A percentile compares a stretch with the other conserved stretches of the same genome.
phyloP scores from a whole-genome alignment of 192 early-diverging fungal species.

The Coemansia sp. region DNA sequence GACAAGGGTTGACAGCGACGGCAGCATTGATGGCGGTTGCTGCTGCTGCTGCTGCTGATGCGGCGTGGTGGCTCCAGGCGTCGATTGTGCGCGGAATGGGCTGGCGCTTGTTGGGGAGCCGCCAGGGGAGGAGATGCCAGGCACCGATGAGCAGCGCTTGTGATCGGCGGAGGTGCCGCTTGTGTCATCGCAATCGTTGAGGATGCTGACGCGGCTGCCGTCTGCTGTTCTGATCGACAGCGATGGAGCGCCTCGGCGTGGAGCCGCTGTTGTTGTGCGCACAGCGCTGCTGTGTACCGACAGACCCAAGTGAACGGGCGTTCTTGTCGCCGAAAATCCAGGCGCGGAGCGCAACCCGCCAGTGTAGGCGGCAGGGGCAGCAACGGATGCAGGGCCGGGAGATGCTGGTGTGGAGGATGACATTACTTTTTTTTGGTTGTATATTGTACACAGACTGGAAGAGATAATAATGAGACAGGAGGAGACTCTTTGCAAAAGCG shows the following conservation, averaged over 20 bases:
- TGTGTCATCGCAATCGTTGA: constrained; percentile 35
- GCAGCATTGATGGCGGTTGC: constrained; percentile 21
- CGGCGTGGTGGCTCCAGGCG: constrained; percentile 30
- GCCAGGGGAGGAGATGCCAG: constrained; percentile 24
- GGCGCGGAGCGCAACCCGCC: constrained; percentile 21
- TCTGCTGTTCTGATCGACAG: constrained; percentile 47
- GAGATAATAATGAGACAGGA: constrained; percentile 7
- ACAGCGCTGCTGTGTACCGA: constrained; percentile 7
- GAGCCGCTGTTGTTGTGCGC: constrained; percentile 7
- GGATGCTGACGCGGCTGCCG: constrained; percentile 49
- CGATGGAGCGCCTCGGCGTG: constrained; percentile 28
- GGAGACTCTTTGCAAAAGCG: not conserved
- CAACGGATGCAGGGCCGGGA: constrained; percentile 7
- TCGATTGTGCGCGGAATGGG: constrained; percentile 27
- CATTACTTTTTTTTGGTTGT: constrained; percentile 16
- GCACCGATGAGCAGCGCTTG: constrained; percentile 41
- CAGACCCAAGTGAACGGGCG: constrained; percentile 29
- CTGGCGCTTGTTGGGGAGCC: constrained; percentile 19
- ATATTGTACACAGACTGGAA: constrained; percentile 13
- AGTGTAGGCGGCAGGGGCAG: not conserved
- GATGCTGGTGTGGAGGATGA: constrained; percentile 31
- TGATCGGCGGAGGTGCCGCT: constrained; percentile 15
- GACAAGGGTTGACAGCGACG: constrained; percentile 41
- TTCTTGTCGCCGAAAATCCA: constrained; percentile 21
- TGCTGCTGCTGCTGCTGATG: constrained; percentile 18